phyloP scores from a whole-genome alignment of 805 yeast genomes.

The Lipomyces sp. region DNA sequence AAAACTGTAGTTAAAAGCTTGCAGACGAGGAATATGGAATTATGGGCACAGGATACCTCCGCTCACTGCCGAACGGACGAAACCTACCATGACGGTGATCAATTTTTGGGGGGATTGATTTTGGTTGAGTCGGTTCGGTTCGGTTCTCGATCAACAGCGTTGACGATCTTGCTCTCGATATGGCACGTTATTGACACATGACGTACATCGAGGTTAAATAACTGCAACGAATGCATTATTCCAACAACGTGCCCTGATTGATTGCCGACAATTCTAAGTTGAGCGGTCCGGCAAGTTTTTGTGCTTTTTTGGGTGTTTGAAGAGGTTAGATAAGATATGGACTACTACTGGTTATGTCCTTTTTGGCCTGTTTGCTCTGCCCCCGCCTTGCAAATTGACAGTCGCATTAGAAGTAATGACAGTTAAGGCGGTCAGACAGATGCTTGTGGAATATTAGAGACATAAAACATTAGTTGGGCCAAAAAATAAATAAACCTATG shows the following conservation, averaged over 20 bases:
- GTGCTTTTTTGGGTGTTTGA: background rate
- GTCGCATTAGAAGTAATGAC: too few relatives aligned
- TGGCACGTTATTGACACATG: background rate
- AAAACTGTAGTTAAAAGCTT: background rate
- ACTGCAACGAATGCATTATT: too few relatives aligned
- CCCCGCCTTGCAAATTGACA: too few relatives aligned
- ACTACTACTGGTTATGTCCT: too few relatives aligned
- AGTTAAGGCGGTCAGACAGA: too few relatives aligned
- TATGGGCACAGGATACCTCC: background rate
- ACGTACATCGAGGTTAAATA: background rate
- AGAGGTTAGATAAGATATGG: background rate
- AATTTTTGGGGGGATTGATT: background rate
- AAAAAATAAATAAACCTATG: background rate
- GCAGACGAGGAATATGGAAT: background rate
- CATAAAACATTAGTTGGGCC: too few relatives aligned
- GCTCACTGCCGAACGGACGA: background rate
- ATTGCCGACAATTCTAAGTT: too few relatives aligned
- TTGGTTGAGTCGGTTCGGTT: too few relatives aligned
- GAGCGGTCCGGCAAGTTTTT: background rate
- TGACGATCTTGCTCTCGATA: background rate
- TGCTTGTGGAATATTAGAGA: too few relatives aligned
- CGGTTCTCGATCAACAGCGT: background rate
- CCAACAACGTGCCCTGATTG: too few relatives aligned
- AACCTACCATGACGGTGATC: background rate
- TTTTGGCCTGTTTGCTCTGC: background rate